phyloP scores from a whole-genome alignment of 2,329 filamentous ascomycete genomes.

The Nigrospora sphaerica region DNA sequence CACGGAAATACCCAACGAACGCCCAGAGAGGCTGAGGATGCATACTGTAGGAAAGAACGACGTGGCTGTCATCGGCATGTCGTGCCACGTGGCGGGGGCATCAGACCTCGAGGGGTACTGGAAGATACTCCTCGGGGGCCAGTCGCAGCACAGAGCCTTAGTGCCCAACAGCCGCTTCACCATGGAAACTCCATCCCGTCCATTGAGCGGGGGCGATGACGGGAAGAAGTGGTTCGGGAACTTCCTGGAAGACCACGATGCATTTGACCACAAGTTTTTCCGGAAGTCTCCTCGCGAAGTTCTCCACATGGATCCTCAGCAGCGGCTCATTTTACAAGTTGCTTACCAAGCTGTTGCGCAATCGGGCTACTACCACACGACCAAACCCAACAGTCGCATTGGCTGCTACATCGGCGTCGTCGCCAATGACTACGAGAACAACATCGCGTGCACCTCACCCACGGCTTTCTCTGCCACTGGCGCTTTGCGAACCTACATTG shows the following conservation, averaged over 20 bases:
- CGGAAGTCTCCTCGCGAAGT: conserved; percentile 11
- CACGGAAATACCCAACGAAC: no score
- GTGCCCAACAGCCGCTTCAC: conserved; percentile 14
- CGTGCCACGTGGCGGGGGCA: neutral
- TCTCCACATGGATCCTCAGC: conserved; percentile 9
- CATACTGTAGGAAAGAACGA: neutral
- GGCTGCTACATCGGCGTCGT: conserved; percentile 31
- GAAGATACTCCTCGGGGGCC: neutral
- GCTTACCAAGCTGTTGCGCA: conserved; percentile 18
- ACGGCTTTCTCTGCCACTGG: conserved; percentile 26
- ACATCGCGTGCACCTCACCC: conserved; percentile 26
- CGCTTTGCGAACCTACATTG: conserved; percentile 11
- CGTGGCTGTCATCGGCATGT: conserved; percentile 1
- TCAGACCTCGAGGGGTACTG: neutral
- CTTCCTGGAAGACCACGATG: conserved; percentile 14
- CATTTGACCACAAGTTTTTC: conserved; percentile 20
- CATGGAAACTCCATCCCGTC: conserved; percentile 13
- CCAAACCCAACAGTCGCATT: conserved; percentile 10
- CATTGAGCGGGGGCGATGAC: conserved; percentile 11
- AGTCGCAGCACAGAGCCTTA: neutral
- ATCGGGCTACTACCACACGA: conserved; percentile 15
- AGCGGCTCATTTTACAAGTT: conserved; percentile 9
- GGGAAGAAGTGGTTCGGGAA: conserved; percentile 18
- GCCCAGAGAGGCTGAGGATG: no score
- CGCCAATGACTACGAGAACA: conserved; percentile 31